A percentile compares a stretch with the other conserved stretches of the same genome.
phyloP scores from a whole-genome alignment of 176 grass and related monocot species.

The Triticum monococcum region DNA sequence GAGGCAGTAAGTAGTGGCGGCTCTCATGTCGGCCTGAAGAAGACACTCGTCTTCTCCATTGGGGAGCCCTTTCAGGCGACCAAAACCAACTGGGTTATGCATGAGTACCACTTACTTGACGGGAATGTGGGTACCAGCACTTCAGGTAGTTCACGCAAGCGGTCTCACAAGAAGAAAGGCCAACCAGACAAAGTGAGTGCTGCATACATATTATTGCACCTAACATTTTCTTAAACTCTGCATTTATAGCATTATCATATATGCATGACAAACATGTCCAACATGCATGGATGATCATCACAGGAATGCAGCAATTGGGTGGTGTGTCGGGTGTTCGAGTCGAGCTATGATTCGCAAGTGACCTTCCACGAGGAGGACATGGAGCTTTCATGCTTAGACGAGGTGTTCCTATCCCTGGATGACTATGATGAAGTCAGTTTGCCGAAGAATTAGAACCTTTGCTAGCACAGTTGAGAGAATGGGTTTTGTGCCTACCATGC shows the following conservation, averaged over 20 bases:
- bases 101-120: conserved; percentile 86
- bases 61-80: conserved; percentile 42
- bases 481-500: conserved; percentile 17
- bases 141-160: conserved; percentile 39
- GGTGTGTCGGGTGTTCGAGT: conserved; percentile 75
- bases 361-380: conserved; percentile 60
- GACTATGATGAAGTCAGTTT: conserved; percentile 97
- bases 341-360: conserved; percentile 43
- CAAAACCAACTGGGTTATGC: conserved; percentile 89
- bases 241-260: conserved; percentile 27
- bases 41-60: conserved; percentile 60
- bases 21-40: conserved; percentile 61
- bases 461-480: not conserved
- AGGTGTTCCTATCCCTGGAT: conserved; percentile 95
- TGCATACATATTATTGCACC: not conserved
- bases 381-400: conserved; percentile 94
- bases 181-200: conserved; percentile 49
- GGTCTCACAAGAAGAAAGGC: conserved; percentile 38
- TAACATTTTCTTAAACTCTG: not conserved
- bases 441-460: conserved; percentile 48
- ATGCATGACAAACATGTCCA: not conserved
- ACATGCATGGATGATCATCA: conserved; percentile 26
- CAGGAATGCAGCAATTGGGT: conserved; percentile 85
- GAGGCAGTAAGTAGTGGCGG: conserved; percentile 43
- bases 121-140: conserved; percentile 27